Evolutionary conservation across 257 asterid genomes (phyloP).

Genomic region (Fraxinus quadrangulata): DNA sequence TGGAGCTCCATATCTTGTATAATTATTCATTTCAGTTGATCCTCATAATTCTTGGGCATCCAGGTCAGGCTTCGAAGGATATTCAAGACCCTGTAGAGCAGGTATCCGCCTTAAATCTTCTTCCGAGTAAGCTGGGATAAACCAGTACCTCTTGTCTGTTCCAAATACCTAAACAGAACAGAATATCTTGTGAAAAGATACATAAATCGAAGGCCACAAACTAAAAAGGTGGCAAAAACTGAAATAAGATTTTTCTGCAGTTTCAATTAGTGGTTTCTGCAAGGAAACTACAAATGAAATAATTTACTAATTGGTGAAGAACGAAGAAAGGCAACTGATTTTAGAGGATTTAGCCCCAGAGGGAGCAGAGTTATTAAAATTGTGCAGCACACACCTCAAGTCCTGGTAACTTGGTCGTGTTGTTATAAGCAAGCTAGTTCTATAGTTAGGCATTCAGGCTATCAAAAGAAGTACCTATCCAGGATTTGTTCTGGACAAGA

Average conservation of each 20-base stretch:
- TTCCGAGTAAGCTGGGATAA: conserved; percentile 65
- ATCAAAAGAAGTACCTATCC: not conserved
- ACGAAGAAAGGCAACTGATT: not conserved
- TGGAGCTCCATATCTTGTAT: not conserved
- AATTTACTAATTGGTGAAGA: not conserved
- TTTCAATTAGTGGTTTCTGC: conserved; percentile 1
- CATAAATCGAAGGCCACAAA: not conserved
- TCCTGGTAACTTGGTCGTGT: not conserved
- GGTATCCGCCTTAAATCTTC: conserved; percentile 72
- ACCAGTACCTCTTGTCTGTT: conserved; percentile 65
- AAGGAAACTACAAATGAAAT: not conserved
- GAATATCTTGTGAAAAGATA: conserved; percentile 5
- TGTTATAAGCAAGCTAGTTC: not conserved
- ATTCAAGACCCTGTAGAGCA: conserved; percentile 80
- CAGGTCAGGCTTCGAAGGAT: conserved; percentile 68
- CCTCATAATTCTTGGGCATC: conserved; percentile 55
- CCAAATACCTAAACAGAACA: conserved; percentile 59
- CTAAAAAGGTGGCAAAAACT: not conserved
- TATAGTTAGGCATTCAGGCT: not conserved
- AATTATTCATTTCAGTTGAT: not conserved
- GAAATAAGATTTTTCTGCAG: not conserved
- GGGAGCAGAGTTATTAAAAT: not conserved
- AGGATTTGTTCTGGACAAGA: not conserved
- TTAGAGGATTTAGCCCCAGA: not conserved
- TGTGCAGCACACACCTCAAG: not conserved